Base-by-base conservation (phyloP, 1,284 basidiomycete genomes). In the Cutaneotrichosporon cyanovorans region DNA sequence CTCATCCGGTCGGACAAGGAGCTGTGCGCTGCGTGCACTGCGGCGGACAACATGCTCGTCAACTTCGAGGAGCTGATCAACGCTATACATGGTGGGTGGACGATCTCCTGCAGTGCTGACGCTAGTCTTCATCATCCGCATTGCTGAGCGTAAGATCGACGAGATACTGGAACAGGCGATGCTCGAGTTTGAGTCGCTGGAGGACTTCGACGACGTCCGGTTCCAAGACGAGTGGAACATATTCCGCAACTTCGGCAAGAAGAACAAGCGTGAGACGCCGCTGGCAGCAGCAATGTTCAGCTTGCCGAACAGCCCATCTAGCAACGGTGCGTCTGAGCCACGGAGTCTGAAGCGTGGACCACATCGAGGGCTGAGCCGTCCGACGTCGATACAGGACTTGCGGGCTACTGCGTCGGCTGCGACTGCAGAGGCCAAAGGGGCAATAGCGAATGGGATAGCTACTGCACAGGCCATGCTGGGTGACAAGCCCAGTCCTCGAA, bases 221-320 rank as follows among this genome's bases (percentile, higher is more conserved):
- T 98, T 96, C 62, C 90, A 96, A 69, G 90, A 88, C 9, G 93
- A 97, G 56, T 97, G 93, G 91, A 84, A 85, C 1, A 84, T 95
- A 58, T 77, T 95, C 41, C 80, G 87, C 30, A 80, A 74, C 19
- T 68, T 93, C 53, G 79, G 78, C 8, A 73, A 76, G 31, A 78
- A 78, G 52, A 89, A 84, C 74, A 85, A 82, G 67, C 69, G 72
- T 15, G 68, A 48, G 71, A 74, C 56, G 56, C 46, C 41, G 7
- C 36, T 49, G n/a, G 51, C 51, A 3, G 33, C 44, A 10, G 40
- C 46, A 2, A 28, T 53, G 33, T 53, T 53, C 38, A 38, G 37
- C 7, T 12, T 40, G 21, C 51, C 51, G 4, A 37, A 39, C 22
- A 49, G 35, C 6, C 44, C 51, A 1, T 37, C 40, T 4, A 37